Conservation (phyloP, 176 grass and related monocot genomes). For the Avena sativa region DNA sequence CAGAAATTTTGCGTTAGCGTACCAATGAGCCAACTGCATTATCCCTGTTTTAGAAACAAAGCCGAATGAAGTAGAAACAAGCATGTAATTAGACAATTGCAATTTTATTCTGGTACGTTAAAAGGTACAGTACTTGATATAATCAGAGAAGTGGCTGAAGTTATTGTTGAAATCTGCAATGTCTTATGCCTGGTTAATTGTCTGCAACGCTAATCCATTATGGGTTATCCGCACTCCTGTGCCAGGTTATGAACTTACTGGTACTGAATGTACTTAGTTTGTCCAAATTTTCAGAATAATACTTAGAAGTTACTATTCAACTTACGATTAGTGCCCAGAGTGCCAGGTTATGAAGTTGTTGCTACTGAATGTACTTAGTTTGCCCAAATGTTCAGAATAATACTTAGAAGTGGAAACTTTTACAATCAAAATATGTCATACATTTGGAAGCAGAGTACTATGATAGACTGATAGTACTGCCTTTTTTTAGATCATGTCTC, state of each 20-base stretch:
- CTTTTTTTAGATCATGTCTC: neutral
- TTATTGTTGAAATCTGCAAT: constrained; percentile 8
- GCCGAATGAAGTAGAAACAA: neutral
- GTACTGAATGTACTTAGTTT: neutral
- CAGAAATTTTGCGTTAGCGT: neutral
- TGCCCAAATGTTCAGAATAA: neutral
- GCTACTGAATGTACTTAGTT: neutral
- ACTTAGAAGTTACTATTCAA: neutral
- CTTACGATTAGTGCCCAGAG: neutral
- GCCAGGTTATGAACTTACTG: neutral
- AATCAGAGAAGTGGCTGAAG: neutral
- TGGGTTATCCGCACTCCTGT: neutral
- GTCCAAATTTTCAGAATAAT: neutral
- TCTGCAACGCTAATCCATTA: neutral
- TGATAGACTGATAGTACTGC: neutral
- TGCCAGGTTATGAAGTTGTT: neutral
- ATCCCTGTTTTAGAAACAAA: neutral
- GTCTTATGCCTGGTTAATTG: neutral
- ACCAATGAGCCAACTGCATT: neutral
- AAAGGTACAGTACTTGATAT: neutral
- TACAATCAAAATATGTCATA: neutral
- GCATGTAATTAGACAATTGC: neutral
- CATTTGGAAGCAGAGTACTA: neutral
- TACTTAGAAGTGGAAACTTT: neutral
- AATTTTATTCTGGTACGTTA: neutral